Percentiles rank a stretch among this genome's conserved stretches.
phyloP scores from a whole-genome alignment of 169 alveolate species.

The Eimeria necatrix region DNA sequence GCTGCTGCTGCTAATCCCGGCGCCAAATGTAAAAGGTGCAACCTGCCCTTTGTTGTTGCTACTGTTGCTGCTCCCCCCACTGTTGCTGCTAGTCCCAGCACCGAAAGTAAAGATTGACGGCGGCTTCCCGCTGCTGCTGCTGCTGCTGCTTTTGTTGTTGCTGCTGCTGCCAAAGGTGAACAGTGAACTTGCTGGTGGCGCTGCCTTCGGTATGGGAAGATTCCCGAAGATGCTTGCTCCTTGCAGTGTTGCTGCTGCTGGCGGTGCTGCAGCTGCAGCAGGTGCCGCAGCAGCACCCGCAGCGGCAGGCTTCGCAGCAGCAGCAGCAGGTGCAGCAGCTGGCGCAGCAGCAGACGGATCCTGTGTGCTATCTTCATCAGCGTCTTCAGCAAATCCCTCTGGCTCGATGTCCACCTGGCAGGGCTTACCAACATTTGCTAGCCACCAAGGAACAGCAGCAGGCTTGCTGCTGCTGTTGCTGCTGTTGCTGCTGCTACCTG shows the following conservation, averaged over 20 bases:
- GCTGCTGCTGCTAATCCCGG: no score
- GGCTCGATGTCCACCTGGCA: background rate
- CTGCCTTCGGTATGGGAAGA: background rate
- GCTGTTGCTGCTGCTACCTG: background rate
- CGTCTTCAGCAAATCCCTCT: background rate
- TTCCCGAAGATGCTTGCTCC: background rate
- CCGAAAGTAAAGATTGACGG: background rate
- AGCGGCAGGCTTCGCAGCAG: background rate
- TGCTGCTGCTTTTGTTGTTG: background rate
- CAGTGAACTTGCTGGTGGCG: background rate
- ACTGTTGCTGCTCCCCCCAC: no score
- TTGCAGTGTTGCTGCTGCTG: background rate
- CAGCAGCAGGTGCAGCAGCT: background rate
- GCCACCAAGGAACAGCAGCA: conserved; percentile 12
- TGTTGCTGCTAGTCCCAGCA: no score
- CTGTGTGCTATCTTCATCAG: background rate
- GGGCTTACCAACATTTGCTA: conserved; percentile 16
- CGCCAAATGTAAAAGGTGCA: no score
- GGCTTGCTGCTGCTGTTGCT: background rate
- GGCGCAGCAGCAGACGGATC: background rate
- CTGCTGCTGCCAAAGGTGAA: background rate
- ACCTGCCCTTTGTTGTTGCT: no score
- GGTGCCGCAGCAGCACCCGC: conserved; percentile 71
- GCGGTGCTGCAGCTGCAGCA: background rate
- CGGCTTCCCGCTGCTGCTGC: background rate